Conservation (phyloP, 305 asterid genomes). For the Ilex paraguariensis region DNA sequence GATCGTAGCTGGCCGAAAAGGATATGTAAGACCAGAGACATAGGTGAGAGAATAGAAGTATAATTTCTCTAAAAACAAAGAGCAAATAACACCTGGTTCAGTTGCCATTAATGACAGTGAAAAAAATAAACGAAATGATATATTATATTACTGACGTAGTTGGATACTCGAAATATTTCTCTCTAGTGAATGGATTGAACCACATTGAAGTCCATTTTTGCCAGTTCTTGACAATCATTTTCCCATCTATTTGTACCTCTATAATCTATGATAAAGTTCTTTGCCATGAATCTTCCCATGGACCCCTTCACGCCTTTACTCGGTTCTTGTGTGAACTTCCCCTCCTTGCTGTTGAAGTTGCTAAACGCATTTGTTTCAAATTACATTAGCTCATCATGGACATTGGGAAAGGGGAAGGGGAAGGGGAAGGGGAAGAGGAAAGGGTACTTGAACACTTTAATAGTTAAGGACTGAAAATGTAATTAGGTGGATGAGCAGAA, state of each 20-base stretch:
- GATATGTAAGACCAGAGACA: too few species aligned
- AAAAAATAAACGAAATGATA: too few species aligned
- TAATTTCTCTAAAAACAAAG: too few species aligned
- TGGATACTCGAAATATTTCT: conserved; percentile 3
- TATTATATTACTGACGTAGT: too few species aligned
- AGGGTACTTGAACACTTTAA: background rate
- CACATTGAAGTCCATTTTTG: background rate
- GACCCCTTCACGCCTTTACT: conserved; percentile 8
- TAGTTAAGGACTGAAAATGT: too few species aligned
- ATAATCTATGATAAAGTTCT: conserved; percentile 4
- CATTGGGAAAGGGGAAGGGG: too few species aligned
- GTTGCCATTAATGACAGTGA: too few species aligned
- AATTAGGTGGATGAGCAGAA: too few species aligned
- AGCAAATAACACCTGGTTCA: too few species aligned
- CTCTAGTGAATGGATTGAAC: conserved; percentile 1
- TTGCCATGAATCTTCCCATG: conserved; percentile 1
- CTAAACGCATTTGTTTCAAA: conserved; percentile 27
- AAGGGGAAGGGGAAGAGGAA: too few species aligned
- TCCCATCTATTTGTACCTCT: conserved; percentile 10
- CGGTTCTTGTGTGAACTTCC: conserved; percentile 15
- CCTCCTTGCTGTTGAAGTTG: conserved; percentile 27
- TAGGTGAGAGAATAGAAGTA: too few species aligned
- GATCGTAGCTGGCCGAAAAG: too few species aligned
- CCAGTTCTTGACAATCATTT: background rate
- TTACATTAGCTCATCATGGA: background rate